Conservation (phyloP, 257 asterid species). For the Solanum dulcamara region DNA sequence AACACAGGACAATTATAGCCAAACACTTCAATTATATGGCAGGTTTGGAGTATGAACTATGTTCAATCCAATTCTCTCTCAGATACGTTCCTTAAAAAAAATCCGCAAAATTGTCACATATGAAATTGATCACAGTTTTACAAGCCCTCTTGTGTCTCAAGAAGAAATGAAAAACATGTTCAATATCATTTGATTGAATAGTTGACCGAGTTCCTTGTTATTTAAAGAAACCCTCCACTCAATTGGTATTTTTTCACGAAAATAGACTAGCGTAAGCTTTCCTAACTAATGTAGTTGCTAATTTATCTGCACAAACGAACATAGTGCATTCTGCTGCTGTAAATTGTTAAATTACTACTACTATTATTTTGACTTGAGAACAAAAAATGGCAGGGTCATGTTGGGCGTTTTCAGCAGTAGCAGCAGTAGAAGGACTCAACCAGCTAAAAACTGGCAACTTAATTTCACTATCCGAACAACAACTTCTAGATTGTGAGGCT, state of each 20-base stretch:
- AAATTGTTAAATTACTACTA: neutral
- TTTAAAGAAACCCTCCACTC: no score
- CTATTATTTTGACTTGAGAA: neutral
- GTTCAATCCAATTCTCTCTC: no score
- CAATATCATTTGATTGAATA: no score
- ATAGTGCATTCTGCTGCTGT: neutral
- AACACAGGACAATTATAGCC: neutral
- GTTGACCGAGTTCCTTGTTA: no score
- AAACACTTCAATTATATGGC: neutral
- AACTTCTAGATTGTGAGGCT: neutral
- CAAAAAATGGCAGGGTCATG: constrained; percentile 10
- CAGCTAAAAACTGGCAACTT: constrained; percentile 6
- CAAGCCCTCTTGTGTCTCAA: no score
- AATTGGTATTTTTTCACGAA: no score
- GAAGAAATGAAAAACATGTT: no score
- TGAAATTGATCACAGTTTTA: no score
- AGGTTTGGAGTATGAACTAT: no score
- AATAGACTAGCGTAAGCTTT: no score
- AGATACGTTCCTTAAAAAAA: no score
- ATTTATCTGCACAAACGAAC: neutral
- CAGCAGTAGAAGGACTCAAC: constrained; percentile 16
- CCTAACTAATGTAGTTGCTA: neutral
- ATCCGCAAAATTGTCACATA: no score
- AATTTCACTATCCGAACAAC: constrained; percentile 8
- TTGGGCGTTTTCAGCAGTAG: constrained; percentile 28